A percentile compares a stretch with the other conserved stretches of the same genome.
Evolutionary conservation across 192 early-diverging fungal species (phyloP).

Genomic region (Gonapodya prolifera): DNA sequence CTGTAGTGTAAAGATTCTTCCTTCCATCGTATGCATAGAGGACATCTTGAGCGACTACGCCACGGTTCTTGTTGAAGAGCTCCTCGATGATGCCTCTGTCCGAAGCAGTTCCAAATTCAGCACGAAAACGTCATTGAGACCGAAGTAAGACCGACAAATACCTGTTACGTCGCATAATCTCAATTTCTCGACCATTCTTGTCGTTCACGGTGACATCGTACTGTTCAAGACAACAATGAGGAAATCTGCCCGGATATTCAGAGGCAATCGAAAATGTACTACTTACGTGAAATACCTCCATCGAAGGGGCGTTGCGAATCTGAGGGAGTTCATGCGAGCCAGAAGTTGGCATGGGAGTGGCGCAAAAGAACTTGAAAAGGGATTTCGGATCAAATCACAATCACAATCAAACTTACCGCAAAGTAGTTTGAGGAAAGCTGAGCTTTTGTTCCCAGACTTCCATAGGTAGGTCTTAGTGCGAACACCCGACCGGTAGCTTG

Average conservation of each 20-base stretch:
- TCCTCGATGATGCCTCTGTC: background rate
- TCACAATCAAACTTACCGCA: background rate
- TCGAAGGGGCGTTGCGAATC: background rate
- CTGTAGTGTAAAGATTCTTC: background rate
- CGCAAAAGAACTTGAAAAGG: too few relatives aligned
- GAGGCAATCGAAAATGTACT: too few relatives aligned
- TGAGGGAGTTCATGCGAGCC: too few relatives aligned
- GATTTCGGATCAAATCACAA: too few relatives aligned
- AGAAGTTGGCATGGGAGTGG: too few relatives aligned
- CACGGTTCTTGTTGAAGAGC: background rate
- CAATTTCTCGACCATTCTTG: background rate
- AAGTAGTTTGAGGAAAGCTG: background rate
- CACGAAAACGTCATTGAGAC: background rate
- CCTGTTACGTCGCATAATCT: background rate
- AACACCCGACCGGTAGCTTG: background rate
- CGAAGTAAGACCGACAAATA: background rate
- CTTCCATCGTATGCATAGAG: background rate
- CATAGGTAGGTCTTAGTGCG: background rate
- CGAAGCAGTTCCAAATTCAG: background rate
- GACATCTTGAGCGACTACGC: background rate
- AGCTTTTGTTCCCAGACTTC: background rate
- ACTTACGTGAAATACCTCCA: background rate
- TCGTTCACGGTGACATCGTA: background rate
- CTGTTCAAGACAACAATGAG: too few relatives aligned
- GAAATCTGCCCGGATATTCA: too few relatives aligned